These are phyloP conservation scores for Mollisiaceae sp. DNA, from an alignment of 2,329 filamentous ascomycete genomes.

Conservation along the genomic window DNA sequence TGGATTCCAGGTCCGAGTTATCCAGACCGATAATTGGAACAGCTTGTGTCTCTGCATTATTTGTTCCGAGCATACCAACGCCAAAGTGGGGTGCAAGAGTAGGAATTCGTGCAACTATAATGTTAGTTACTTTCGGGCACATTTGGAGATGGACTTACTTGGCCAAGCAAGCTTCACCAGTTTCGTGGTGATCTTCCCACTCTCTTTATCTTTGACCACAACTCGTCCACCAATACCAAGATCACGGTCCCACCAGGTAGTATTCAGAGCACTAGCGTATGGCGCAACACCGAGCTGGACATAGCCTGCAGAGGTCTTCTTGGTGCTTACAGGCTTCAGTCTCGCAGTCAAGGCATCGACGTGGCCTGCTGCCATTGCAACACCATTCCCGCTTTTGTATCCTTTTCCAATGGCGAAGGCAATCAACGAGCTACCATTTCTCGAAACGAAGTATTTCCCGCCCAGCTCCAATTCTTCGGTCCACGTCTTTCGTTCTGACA, in stretches of 20 bases:
- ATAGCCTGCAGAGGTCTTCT: constrained; percentile 85
- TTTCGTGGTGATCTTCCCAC: constrained; percentile 78
- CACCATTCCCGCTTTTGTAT: constrained; percentile 84
- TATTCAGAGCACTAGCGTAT: constrained; percentile 85
- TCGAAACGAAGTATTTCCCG: constrained; percentile 86
- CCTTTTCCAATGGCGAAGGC: constrained; percentile 82
- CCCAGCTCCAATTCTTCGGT: constrained; percentile 71
- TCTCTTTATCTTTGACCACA: constrained; percentile 73
- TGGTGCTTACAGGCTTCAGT: constrained; percentile 87
- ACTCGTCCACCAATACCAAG: constrained; percentile 89
- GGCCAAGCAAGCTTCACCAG: constrained; percentile 94
- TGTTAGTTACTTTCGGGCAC: constrained; percentile 23
- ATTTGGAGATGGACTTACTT: constrained; percentile 49
- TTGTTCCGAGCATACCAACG: constrained; percentile 66
- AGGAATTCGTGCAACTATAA: constrained; percentile 77
- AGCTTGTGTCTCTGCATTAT: constrained; percentile 90
- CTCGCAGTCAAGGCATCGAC: constrained; percentile 90
- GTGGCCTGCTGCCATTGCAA: constrained; percentile 88
- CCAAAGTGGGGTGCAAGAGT: constrained; percentile 96
- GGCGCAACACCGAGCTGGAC: constrained; percentile 89
- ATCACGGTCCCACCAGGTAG: constrained; percentile 97
- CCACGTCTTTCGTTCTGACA: constrained; percentile 84
- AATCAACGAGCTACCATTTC: constrained; percentile 85
- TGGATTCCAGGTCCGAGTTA: constrained; percentile 60
- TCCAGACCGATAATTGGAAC: constrained; percentile 93